Evolutionary conservation across 371 early-diverging fungal species (phyloP), one percentile per base, ranked within the genome.

Genomic region (Mortierella polycephala): DNA sequence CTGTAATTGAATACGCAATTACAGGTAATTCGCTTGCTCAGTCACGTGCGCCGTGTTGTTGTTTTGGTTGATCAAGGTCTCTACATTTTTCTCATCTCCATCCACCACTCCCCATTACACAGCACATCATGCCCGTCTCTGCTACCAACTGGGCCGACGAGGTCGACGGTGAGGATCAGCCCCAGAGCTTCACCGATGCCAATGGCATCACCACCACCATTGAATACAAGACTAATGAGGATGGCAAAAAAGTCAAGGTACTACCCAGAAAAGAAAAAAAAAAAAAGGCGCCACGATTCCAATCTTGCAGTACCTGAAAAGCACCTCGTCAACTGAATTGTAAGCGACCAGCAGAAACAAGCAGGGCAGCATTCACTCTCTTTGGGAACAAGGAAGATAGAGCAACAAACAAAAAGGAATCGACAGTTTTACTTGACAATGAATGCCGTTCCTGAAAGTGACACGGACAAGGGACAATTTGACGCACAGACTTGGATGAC

Each of bases 201-300:
- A 94, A 96, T 64, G 96, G 95, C 52, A 91, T 95, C 69, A 93
- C 93, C 76, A 90, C 92, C 41, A 87, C 93, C 62, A 86, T 94
- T 59, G 94, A 94, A 86, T 92, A 89, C 85, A 88, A 87, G 74
- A 84, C 86, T 42, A 95, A 95, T 71, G 96, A 94, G 39, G 94
- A 94, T 52, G 96, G 96, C 82, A 92, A 93, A 77, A 93, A 88
- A 82, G 94, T 96, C 64, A 95, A 94, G 87, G 91, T 93, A 83
- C 55, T 14, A 45, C 46, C 21, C 23, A 53, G 16, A 61, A 56
- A 37, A 47, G 12, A 12, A 53, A 10, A 23, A 61, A 56, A 37
- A 47, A 18, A 12, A 53, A 10, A 23, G 47, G 1, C 42, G 20
- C 21, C n/a, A 23, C 40, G 21, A 23, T 51, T 51, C 51, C 20